Base-by-base conservation (phyloP, 495 filamentous ascomycete species). In the Trypethelium eluteriae region DNA sequence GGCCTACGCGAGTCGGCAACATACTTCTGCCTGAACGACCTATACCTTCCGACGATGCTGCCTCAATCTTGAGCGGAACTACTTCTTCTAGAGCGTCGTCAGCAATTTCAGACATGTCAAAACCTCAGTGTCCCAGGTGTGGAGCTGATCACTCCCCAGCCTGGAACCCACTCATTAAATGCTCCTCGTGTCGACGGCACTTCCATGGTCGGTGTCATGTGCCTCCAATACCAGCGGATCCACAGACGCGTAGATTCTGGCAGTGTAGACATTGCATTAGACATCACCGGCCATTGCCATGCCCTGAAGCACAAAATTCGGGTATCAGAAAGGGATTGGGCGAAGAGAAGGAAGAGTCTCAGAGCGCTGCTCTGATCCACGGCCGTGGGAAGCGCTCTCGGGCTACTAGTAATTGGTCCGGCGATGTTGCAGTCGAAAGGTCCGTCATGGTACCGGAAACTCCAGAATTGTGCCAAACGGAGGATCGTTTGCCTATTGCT, bases 131-230 rank as follows among this genome's bases (percentile, higher is more conserved):
- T 61, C 71, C 71, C 53, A 56, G 66, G 4, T 73, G 71, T 66
- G 65, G 64, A 39, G 39, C n/a, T 6, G 53, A 14, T n/a, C 57
- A 64, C 16, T 38, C 38, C 25, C 38, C 59, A 6, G 67, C 67
- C 16, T 35, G 18, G 3, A 70, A 73, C 41, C 16, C 61, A 9
- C 56, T 71, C 0, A 57, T 66, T 16, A 32, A 47, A 9, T 73
- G 71, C 57, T 56, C 63, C 3, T 64, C 70, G 2, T 73, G 71
- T 53, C 62, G 38, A 2, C 65, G 71, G 6, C 65, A 67, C 2
- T 73, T 70, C 50, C 71, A 73, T 61, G 63, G 63, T 10, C 65
- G 68, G 9, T 73, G 71, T 38, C 71, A 73, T 38, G 10, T 38
- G 32, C 71, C 69, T 7, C 7, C 63, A 10, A 57, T 68, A 49